Conservation (phyloP, 2,329 filamentous ascomycete genomes). For the Blastomyces silverae region DNA sequence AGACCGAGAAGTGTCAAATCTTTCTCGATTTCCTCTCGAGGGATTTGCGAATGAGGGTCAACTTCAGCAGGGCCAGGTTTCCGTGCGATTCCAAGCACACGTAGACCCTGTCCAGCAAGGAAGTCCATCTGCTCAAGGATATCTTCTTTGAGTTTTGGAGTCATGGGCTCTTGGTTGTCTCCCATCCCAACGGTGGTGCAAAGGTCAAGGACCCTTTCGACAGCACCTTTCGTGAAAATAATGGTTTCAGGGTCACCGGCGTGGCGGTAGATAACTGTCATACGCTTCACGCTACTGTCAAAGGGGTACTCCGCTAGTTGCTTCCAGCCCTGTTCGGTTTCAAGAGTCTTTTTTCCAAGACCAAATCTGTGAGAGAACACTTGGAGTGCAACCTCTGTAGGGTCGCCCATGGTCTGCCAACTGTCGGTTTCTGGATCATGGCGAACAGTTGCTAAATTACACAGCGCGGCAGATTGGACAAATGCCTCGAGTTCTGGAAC, state of each 20-base stretch:
- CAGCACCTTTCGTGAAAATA: constrained; percentile 41
- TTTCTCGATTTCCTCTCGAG: constrained; percentile 47
- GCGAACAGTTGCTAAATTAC: constrained; percentile 49
- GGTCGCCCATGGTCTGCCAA: constrained; percentile 57
- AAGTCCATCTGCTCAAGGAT: constrained; percentile 52
- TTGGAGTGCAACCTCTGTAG: constrained; percentile 61
- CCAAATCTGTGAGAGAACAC: constrained; percentile 58
- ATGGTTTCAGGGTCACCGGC: constrained; percentile 31
- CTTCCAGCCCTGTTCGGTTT: constrained; percentile 42
- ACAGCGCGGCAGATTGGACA: constrained; percentile 50
- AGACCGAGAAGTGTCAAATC: constrained; percentile 53
- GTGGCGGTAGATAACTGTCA: constrained; percentile 55
- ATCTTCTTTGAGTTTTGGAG: constrained; percentile 37
- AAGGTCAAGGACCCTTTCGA: constrained; percentile 37
- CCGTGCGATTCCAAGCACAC: constrained; percentile 53
- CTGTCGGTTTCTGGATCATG: constrained; percentile 36
- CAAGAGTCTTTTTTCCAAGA: constrained; percentile 42
- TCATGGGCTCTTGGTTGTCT: constrained; percentile 37
- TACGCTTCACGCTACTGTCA: constrained; percentile 58
- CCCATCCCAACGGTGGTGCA: constrained; percentile 46
- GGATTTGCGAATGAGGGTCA: constrained; percentile 31
- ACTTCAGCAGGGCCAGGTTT: constrained; percentile 27
- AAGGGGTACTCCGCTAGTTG: constrained; percentile 58
- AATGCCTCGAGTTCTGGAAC: constrained; percentile 46
- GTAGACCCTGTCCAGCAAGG: constrained; percentile 53